phyloP scores from a whole-genome alignment of 1,284 basidiomycete genomes.

The Ustilago vetiveriae region DNA sequence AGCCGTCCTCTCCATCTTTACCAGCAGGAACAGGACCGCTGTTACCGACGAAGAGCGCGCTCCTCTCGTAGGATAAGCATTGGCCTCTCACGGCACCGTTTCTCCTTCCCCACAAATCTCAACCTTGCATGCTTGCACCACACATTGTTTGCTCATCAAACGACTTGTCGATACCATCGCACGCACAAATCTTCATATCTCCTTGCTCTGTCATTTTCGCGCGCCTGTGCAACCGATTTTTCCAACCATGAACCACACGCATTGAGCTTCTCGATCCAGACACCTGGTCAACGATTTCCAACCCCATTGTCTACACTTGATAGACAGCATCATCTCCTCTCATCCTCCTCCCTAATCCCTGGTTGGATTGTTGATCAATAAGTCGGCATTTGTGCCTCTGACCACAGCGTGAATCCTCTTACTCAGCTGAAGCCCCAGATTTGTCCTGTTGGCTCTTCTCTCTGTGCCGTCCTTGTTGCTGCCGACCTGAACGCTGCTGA shows the following conservation, averaged over 20 bases:
- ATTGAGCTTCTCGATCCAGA: too few relatives aligned
- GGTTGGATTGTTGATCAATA: slow-evolving; percentile 35
- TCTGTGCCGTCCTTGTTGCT: slow-evolving; percentile 38
- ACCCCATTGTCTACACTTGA: too few relatives aligned
- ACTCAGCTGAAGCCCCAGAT: slow-evolving; percentile 31
- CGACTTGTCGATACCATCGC: neutral
- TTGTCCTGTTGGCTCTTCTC: slow-evolving; percentile 18
- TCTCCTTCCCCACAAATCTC: too few relatives aligned
- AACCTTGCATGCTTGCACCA: too few relatives aligned
- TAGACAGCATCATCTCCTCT: too few relatives aligned
- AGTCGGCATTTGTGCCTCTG: slow-evolving; percentile 17
- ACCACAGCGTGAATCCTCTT: slow-evolving; percentile 39
- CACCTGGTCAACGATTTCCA: too few relatives aligned
- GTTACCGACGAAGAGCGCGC: slow-evolving; percentile 82
- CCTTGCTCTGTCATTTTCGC: too few relatives aligned
- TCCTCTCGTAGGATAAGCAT: slow-evolving; percentile 71
- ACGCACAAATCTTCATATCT: too few relatives aligned
- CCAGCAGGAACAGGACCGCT: slow-evolving; percentile 69
- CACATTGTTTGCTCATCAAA: too few relatives aligned
- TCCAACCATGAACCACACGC: too few relatives aligned
- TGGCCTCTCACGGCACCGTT: neutral
- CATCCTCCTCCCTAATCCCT: too few relatives aligned
- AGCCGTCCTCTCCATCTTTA: slow-evolving; percentile 73
- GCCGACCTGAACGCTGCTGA: slow-evolving; percentile 19
- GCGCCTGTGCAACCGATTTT: too few relatives aligned